A percentile compares a stretch with the other conserved stretches of the same genome.
Evolutionary conservation across 495 filamentous ascomycete species (phyloP).

Genomic region (Aspergillus mulundensis): DNA sequence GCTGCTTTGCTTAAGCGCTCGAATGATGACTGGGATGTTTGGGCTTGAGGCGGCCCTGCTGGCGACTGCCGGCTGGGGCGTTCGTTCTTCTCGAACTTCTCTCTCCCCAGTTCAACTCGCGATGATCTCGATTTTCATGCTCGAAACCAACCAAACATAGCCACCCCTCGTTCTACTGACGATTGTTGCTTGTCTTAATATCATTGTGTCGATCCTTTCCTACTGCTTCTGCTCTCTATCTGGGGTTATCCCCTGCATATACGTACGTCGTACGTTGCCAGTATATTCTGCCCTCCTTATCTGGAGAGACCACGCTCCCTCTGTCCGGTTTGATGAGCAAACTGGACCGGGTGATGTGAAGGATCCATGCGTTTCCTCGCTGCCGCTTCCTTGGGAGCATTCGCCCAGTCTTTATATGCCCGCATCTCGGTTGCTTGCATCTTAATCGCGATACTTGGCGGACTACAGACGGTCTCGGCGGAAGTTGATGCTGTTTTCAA

Average conservation of each 20-base stretch:
- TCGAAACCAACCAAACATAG: background rate
- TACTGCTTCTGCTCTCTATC: background rate
- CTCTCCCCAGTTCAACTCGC: background rate
- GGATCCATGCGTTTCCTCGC: constrained; percentile 20
- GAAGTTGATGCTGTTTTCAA: constrained; percentile 18
- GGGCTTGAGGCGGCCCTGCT: background rate
- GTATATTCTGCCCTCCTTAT: background rate
- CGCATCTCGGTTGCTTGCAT: background rate
- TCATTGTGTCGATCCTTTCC: constrained; percentile 1
- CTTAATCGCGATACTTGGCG: constrained; percentile 6
- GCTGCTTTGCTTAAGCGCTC: background rate
- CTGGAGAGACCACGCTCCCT: background rate
- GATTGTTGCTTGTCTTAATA: constrained; percentile 9
- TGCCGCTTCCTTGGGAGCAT: constrained; percentile 10
- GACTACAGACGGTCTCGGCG: constrained; percentile 4
- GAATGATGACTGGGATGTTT: background rate
- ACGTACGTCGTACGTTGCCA: background rate
- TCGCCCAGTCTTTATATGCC: constrained; percentile 7
- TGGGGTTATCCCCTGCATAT: constrained; percentile 3
- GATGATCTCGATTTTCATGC: background rate
- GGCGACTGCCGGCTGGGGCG: background rate
- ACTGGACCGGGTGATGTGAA: constrained; percentile 18
- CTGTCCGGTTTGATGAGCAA: constrained; percentile 1
- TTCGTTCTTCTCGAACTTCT: background rate
- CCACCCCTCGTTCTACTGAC: background rate